Evolutionary conservation across 257 asterid species (phyloP).

Genomic region (Jacaranda copaia): DNA sequence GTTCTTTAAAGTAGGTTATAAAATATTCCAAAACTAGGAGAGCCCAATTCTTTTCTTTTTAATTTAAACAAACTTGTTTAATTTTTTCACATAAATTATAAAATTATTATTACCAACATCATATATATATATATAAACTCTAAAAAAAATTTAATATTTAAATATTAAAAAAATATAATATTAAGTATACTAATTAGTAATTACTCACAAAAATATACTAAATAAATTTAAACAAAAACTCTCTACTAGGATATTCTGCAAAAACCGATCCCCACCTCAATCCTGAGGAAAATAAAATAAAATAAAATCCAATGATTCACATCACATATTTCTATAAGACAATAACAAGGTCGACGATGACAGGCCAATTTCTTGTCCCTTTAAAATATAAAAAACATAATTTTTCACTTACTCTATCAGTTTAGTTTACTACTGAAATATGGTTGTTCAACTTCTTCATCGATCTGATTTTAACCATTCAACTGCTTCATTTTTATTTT

Average conservation of each 20-base stretch:
- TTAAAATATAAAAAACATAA: neutral
- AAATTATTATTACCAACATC: too few relatives aligned
- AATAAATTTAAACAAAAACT: neutral
- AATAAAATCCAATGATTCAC: neutral
- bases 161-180: too few relatives aligned
- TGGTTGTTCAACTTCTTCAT: conserved; percentile 56
- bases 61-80: too few relatives aligned
- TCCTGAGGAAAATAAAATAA: neutral
- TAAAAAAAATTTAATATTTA: too few relatives aligned
- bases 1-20: too few relatives aligned
- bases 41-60: too few relatives aligned
- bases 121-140: too few relatives aligned
- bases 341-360: conserved; percentile 15
- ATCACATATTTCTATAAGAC: neutral
- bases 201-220: too few relatives aligned
- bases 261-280: neutral
- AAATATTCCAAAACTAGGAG: too few relatives aligned
- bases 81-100: too few relatives aligned
- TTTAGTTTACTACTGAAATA: conserved; percentile 12
- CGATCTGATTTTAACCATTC: conserved; percentile 44
- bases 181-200: too few relatives aligned
- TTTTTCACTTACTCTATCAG: conserved; percentile 33
- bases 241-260: neutral
- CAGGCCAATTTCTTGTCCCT: conserved; percentile 17
- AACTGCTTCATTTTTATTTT: conserved; percentile 35